phyloP scores from a whole-genome alignment of 345 rosid species.

The Salix suchowensis region DNA sequence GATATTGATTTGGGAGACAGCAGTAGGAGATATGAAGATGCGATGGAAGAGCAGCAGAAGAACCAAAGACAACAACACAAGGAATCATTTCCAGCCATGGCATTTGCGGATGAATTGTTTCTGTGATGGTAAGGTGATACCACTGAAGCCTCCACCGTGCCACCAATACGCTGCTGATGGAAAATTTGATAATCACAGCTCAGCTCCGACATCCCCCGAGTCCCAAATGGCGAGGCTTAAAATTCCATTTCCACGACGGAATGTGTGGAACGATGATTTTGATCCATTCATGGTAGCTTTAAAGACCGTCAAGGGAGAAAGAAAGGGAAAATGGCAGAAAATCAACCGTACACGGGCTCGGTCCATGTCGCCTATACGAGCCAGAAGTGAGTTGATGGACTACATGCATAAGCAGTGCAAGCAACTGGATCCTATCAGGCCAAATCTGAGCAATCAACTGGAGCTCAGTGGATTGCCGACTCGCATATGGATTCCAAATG shows the following conservation, averaged over 20 bases:
- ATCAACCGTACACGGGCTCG: constrained; percentile 19
- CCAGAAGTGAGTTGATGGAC: background rate
- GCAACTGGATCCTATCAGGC: too few relatives aligned
- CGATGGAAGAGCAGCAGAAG: background rate
- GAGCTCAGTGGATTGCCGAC: too few relatives aligned
- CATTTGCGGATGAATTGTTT: constrained; percentile 60
- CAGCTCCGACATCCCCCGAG: constrained; percentile 13
- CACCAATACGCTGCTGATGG: background rate
- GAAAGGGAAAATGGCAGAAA: background rate
- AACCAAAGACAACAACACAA: background rate
- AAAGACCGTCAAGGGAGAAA: constrained; percentile 39
- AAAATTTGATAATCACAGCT: background rate
- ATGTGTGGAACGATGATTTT: constrained; percentile 46
- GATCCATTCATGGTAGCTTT: constrained; percentile 56
- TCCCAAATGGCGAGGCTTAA: constrained; percentile 12
- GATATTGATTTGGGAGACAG: background rate
- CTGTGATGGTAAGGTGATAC: constrained; percentile 41
- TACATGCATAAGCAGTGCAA: background rate
- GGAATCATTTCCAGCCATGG: constrained; percentile 37
- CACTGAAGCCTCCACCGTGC: constrained; percentile 44
- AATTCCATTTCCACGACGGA: constrained; percentile 27
- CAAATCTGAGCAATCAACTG: too few relatives aligned
- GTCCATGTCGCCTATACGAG: constrained; percentile 34
- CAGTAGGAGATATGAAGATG: too few relatives aligned
- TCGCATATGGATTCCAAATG: too few relatives aligned